Conservation (phyloP, 306 rosid genomes). For the Trichosanthes cucumerina region DNA sequence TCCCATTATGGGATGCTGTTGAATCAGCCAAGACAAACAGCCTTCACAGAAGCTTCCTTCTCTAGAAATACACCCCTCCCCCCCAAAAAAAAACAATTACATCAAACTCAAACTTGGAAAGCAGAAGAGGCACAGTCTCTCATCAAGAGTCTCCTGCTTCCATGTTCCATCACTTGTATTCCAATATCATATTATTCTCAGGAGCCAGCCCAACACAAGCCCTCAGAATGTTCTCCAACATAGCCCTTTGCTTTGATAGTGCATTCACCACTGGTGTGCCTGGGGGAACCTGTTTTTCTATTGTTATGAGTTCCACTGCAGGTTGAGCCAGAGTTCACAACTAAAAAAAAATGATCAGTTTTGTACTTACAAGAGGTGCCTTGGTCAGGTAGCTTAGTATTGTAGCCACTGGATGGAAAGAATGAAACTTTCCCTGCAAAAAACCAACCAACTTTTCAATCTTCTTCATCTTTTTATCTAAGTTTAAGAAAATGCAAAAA, state of each 20-base stretch:
- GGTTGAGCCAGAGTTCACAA: neutral
- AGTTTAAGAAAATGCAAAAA: neutral
- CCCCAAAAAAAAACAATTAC: neutral
- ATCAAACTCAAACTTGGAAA: neutral
- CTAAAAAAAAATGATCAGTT: neutral
- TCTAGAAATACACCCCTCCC: neutral
- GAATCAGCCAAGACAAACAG: neutral
- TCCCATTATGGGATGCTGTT: neutral
- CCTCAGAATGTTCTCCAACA: slow-evolving; percentile 93
- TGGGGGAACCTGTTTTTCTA: slow-evolving; percentile 74
- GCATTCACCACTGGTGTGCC: slow-evolving; percentile 99
- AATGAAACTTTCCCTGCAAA: slow-evolving; percentile 76
- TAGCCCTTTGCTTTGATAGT: slow-evolving; percentile 90
- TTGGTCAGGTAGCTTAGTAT: slow-evolving; percentile 89
- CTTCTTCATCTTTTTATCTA: neutral
- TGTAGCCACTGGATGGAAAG: slow-evolving; percentile 94
- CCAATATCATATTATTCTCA: slow-evolving; percentile 94
- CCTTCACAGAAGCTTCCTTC: neutral
- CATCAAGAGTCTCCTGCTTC: neutral
- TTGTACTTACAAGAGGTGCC: slow-evolving; percentile 85
- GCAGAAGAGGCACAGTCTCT: neutral
- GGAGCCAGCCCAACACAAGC: slow-evolving; percentile 99
- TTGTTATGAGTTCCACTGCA: neutral
- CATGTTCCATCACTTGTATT: slow-evolving; percentile 57
- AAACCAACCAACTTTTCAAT: neutral